Percentiles rank a stretch among this genome's conserved stretches.
These are phyloP conservation scores for Vanderwaltozyma tropicalis DNA, from an alignment of 805 yeast genomes.

Conservation along the genomic window DNA sequence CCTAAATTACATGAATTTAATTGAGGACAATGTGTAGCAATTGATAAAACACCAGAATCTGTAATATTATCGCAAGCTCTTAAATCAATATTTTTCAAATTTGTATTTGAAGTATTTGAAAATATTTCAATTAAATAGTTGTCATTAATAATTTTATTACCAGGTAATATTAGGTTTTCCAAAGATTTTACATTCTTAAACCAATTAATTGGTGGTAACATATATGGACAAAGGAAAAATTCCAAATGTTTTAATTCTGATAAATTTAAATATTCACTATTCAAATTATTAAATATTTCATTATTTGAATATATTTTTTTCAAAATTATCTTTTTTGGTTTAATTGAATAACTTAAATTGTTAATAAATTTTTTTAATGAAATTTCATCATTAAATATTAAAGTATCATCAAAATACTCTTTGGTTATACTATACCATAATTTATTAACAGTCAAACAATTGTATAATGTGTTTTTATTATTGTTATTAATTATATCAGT, in stretches of 20 bases:
- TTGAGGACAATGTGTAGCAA: slow-evolving; percentile 50
- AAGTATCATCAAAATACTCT: slow-evolving; percentile 43
- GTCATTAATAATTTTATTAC: slow-evolving; percentile 55
- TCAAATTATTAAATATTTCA: slow-evolving; percentile 33
- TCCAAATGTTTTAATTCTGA: slow-evolving; percentile 47
- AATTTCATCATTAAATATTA: slow-evolving; percentile 42
- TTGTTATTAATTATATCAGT: slow-evolving; percentile 24
- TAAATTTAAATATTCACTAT: background rate
- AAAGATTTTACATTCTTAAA: slow-evolving; percentile 33
- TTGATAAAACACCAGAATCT: slow-evolving; percentile 62
- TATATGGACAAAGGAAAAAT: slow-evolving; percentile 69
- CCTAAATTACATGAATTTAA: slow-evolving; percentile 66
- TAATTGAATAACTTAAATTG: background rate
- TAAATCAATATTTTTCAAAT: slow-evolving; percentile 56
- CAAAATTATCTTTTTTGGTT: slow-evolving; percentile 1
- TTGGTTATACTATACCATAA: slow-evolving; percentile 50
- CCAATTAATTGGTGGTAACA: slow-evolving; percentile 45
- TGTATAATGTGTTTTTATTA: slow-evolving; percentile 32
- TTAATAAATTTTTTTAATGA: slow-evolving; percentile 36
- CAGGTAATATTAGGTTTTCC: slow-evolving; percentile 50
- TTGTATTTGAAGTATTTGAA: slow-evolving; percentile 38
- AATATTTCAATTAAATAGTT: slow-evolving; percentile 43
- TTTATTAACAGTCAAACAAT: slow-evolving; percentile 60
- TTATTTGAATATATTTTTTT: background rate
- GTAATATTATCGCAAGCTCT: slow-evolving; percentile 75